Evolutionary conservation across 495 filamentous ascomycete species (phyloP).

Genomic region (Hyaloscypha hepaticicola): DNA sequence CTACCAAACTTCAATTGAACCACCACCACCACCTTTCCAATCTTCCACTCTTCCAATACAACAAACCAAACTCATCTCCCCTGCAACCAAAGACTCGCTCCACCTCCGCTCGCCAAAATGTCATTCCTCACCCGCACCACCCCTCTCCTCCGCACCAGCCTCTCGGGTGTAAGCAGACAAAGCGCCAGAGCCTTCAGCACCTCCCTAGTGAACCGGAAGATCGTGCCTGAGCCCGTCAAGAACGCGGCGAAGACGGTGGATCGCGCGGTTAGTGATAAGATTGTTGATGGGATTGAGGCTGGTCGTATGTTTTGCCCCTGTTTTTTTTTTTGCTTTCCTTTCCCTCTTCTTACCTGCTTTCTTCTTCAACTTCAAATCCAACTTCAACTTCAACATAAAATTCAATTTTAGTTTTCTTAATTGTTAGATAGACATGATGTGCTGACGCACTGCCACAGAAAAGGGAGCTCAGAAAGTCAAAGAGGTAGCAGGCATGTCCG

Average conservation of each 20-base stretch:
- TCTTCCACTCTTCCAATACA: constrained; percentile 5
- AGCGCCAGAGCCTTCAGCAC: constrained; percentile 42
- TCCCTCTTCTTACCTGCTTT: not conserved
- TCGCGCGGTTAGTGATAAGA: constrained; percentile 51
- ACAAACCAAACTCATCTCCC: not conserved
- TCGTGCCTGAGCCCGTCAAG: constrained; percentile 47
- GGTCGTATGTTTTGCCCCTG: constrained; percentile 40
- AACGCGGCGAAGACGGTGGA: constrained; percentile 51
- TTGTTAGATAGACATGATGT: too few species aligned
- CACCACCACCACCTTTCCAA: not conserved
- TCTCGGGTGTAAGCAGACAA: constrained; percentile 19
- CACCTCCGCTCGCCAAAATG: too few species aligned
- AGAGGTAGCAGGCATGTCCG: constrained; percentile 33
- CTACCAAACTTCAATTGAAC: not conserved
- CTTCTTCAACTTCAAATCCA: not conserved
- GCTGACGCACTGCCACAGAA: too few species aligned
- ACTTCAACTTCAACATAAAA: too few species aligned
- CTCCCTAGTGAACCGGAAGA: constrained; percentile 36
- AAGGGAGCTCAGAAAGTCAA: constrained; percentile 47
- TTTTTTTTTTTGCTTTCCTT: not conserved
- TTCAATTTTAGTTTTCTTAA: too few species aligned
- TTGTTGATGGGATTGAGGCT: constrained; percentile 55
- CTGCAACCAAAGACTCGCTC: too few species aligned
- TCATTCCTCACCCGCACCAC: constrained; percentile 46
- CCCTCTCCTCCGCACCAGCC: constrained; percentile 34